Evolutionary conservation across 148 eudicot genomes (phyloP), one percentile per base, ranked within the genome.

Genomic region (Rhododendron henanense): DNA sequence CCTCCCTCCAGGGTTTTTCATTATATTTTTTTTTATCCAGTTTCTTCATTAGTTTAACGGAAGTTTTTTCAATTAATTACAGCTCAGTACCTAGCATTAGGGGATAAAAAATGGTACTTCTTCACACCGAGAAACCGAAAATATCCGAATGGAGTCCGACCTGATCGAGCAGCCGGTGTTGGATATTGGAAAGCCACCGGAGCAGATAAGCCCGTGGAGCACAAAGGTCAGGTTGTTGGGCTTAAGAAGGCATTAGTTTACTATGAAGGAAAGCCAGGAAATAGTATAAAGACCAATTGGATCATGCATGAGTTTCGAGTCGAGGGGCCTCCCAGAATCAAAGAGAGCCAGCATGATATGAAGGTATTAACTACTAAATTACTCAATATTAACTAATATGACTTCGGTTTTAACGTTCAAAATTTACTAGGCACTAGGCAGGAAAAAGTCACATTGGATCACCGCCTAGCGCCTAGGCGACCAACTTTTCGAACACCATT

Each of bases 171-270:
- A 8, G 87, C 91, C 0, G 91, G 83, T 5, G 55, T 45, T 14
- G 93, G 92, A 1, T 91, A 88, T 51, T 91, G 92, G 92, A 91
- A 91, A 47, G 89, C 93, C 0, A 88, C 90, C 0, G 93, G 90
- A 44, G 84, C 88, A 1, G 91, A 90, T 48, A 88, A 88, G 67
- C 5, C 3, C 2, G 47, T 91, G 47, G 5, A 39, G 0, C 15
- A 50, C 0, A 3, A 6, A 14, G 67, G 53, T 0, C 3, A 0
- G 0, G 9, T 33, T n/a, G 44, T 90, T 16, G 91, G 93, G 13
- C 50, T 2, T 5, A 83, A 79, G 89, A 88, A 84, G 57, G 41
- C 89, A 0, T 57, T 90, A 76, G 91, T 91, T 44, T 91, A 84
- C 67, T 88, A 90, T 21, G 8, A 5, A 14, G 90, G 90, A 0